phyloP scores from a whole-genome alignment of 257 asterid genomes.

The Pogostemon cablin region DNA sequence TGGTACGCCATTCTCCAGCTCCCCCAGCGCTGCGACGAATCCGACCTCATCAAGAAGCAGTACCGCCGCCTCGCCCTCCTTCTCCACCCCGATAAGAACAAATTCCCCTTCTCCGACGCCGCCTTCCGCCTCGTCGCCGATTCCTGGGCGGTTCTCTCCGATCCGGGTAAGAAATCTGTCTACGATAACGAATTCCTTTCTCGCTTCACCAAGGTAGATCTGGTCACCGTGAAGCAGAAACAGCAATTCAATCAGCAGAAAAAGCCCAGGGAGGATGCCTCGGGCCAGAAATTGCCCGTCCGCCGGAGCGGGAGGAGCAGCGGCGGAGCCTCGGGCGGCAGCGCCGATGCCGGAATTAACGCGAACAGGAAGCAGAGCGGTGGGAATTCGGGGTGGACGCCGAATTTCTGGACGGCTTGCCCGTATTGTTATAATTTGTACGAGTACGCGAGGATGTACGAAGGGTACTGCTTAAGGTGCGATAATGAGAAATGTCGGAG shows the following conservation, averaged over 20 bases:
- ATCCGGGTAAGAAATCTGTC: slow-evolving; percentile 56
- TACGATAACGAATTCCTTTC: slow-evolving; percentile 58
- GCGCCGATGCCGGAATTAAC: slow-evolving; percentile 24
- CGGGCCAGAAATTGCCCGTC: slow-evolving; percentile 64
- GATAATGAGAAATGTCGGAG: slow-evolving; percentile 69
- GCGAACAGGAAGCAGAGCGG: slow-evolving; percentile 21
- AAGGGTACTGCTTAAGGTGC: slow-evolving; percentile 79
- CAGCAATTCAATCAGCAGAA: slow-evolving; percentile 35
- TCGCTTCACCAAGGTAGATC: slow-evolving; percentile 59
- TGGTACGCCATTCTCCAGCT: slow-evolving; percentile 81
- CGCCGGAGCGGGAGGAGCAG: slow-evolving; percentile 52
- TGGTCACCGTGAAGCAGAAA: slow-evolving; percentile 42
- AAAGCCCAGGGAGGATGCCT: slow-evolving; percentile 24
- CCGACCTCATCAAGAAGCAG: slow-evolving; percentile 71
- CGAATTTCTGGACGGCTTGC: slow-evolving; percentile 79
- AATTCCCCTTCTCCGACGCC: slow-evolving; percentile 73
- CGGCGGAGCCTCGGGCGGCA: slow-evolving; percentile 23
- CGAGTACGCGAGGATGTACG: slow-evolving; percentile 67
- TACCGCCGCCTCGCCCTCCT: slow-evolving; percentile 91
- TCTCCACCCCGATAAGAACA: slow-evolving; percentile 94
- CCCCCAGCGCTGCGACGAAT: slow-evolving; percentile 59
- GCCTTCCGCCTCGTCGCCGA: slow-evolving; percentile 91
- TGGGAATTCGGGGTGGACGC: slow-evolving; percentile 15
- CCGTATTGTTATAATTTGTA: slow-evolving; percentile 86
- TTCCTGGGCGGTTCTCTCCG: slow-evolving; percentile 81